phyloP scores from a whole-genome alignment of 176 grass and related monocot species.

The Panicum miliaceum region DNA sequence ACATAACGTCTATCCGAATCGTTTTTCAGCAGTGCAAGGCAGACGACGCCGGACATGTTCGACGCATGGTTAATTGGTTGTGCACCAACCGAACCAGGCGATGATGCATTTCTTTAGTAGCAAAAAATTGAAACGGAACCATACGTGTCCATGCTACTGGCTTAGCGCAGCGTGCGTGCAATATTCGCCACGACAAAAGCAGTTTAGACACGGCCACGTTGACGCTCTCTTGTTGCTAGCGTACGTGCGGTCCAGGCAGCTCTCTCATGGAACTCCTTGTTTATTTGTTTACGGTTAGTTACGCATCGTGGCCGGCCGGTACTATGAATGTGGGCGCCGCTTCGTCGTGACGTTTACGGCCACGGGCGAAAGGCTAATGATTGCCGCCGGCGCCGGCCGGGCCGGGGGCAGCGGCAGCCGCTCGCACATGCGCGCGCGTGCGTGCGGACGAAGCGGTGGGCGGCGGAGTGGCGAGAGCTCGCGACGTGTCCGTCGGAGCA shows the following conservation, averaged over 20 bases:
- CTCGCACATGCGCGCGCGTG: not conserved
- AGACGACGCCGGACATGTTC: constrained; percentile 1
- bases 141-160: not conserved
- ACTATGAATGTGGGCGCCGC: not conserved
- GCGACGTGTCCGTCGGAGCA: constrained; percentile 1
- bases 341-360: not conserved
- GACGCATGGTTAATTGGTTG: too few species aligned
- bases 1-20: too few species aligned
- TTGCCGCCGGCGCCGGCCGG: constrained; percentile 5
- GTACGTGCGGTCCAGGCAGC: not conserved
- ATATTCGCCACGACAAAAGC: not conserved
- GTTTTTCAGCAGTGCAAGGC: too few species aligned
- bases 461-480: not conserved
- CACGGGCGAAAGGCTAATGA: not conserved
- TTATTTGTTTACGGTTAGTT: not conserved
- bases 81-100: not conserved
- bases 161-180: not conserved
- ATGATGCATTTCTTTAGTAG: not conserved
- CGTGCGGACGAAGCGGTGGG: not conserved
- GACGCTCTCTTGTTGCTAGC: not conserved
- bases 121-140: not conserved
- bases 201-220: not conserved
- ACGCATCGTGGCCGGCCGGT: not conserved
- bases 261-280: not conserved
- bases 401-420: constrained; percentile 11